Base-by-base conservation (phyloP, 1,284 basidiomycete species). In the Crepidotus sp. region DNA sequence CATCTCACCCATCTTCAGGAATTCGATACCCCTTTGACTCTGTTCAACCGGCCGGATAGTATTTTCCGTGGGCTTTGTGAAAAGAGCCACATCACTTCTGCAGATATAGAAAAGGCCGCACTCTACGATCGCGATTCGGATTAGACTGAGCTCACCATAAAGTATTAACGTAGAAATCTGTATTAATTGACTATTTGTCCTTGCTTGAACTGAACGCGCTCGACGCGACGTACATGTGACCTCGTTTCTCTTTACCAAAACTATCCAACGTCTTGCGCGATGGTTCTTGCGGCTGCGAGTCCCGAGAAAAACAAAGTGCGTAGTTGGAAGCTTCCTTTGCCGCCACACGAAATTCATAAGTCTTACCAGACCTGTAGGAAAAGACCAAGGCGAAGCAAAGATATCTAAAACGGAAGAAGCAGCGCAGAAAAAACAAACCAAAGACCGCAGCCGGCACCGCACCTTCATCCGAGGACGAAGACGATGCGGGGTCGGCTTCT, bases 1-100 rank as follows among this genome's bases (percentile, higher is more conserved):
- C 14, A 25, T 25, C 19, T 32, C 17, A 40, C 34, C 6, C 9
- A 41, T 14, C 22, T 15, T 8, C 15, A 80, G 72, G 83, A 86
- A 66, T 83, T 81, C 56, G 85, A 82, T 54, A 74, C 77, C 0
- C 85, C 85, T 0, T 56, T 73, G 22, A 68, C 66, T 17, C 66
- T 90, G 8, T 87, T 74, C 59, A 66, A 70, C 36, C 58, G 56
- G 3, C 57, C 67, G 4, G 65, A 65, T 25, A 73, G 83, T 11
- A 69, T 83, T 39, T 87, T 87, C 69, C 70, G 73, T 17, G 68
- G 68, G 9, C 77, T 88, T 68, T 88, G 84, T 53, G 73, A 80
- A 37, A 63, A 69, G 38, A 77, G 74, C 46, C 73, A 70, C 46
- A 78, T 80, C 42, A 68, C 68, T 0, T 57, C 68, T 13, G 63